phyloP scores from a whole-genome alignment of 495 filamentous ascomycete genomes.

The Penicillium ochrochloron region DNA sequence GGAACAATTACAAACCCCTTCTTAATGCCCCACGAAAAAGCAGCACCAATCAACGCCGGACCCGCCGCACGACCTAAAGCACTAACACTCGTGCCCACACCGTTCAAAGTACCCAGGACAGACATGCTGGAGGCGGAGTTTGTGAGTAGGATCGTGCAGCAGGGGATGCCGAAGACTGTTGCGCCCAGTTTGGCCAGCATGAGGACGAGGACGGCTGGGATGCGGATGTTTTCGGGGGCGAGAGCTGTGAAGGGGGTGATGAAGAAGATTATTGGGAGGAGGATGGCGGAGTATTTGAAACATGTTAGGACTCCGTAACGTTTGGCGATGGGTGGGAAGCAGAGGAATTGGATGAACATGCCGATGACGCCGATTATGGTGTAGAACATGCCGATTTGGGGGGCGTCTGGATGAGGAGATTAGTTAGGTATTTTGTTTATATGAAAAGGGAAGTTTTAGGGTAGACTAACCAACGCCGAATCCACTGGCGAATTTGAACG shows the following conservation, averaged over 20 bases:
- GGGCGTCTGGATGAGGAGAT: conserved; percentile 46
- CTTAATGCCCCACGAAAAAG: conserved; percentile 73
- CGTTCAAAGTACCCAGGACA: conserved; percentile 87
- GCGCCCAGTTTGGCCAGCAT: conserved; percentile 68
- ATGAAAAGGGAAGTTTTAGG: neutral
- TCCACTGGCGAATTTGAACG: conserved; percentile 79
- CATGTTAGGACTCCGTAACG: conserved; percentile 72
- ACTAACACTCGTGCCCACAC: conserved; percentile 78
- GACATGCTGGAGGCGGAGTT: conserved; percentile 77
- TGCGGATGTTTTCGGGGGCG: conserved; percentile 46
- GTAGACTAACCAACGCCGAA: conserved; percentile 62
- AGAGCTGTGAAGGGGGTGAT: conserved; percentile 74
- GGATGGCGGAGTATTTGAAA: conserved; percentile 60
- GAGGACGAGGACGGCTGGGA: conserved; percentile 51
- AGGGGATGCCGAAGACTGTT: conserved; percentile 83
- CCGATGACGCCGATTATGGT: conserved; percentile 73
- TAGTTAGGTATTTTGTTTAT: neutral
- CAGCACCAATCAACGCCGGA: conserved; percentile 66
- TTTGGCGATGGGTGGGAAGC: conserved; percentile 73
- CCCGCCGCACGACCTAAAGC: conserved; percentile 79
- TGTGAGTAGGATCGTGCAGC: conserved; percentile 85
- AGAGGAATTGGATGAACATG: conserved; percentile 76
- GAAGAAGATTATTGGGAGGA: conserved; percentile 76
- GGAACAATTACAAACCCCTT: conserved; percentile 73
- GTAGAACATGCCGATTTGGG: conserved; percentile 76